These are phyloP conservation scores for Tuber melanosporum DNA, from an alignment of 495 filamentous ascomycete species.

Conservation along the genomic window DNA sequence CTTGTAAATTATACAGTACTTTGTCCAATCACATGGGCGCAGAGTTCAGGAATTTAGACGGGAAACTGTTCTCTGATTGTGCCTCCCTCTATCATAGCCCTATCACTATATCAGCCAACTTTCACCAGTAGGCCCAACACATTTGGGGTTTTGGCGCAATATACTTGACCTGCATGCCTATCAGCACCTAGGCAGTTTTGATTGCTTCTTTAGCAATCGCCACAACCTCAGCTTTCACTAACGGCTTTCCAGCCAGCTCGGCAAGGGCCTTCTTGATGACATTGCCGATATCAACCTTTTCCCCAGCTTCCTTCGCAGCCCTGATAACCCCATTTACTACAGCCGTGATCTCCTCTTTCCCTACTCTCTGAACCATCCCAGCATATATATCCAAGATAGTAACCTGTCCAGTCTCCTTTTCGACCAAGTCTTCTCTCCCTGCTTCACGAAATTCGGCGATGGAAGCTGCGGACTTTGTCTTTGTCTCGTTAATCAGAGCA, in stretches of 20 bases:
- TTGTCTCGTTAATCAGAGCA: conserved; percentile 49
- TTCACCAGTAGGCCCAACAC: background rate
- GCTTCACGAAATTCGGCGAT: conserved; percentile 48
- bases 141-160: background rate
- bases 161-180: background rate
- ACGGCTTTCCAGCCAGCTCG: conserved; percentile 35
- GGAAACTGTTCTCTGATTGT: background rate
- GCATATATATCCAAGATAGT: conserved; percentile 50
- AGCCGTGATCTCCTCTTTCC: conserved; percentile 44
- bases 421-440: conserved; percentile 51
- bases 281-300: conserved; percentile 42
- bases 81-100: background rate
- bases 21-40: background rate
- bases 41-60: background rate
- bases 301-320: conserved; percentile 43
- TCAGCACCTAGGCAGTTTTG: conserved; percentile 3
- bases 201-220: conserved; percentile 25
- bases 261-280: conserved; percentile 42
- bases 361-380: conserved; percentile 46
- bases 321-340: conserved; percentile 45
- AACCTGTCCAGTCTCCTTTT: conserved; percentile 47
- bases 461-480: conserved; percentile 44
- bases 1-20: background rate
- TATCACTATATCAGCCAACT: background rate
- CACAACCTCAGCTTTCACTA: conserved; percentile 30